Percentiles rank a stretch among this genome's conserved stretches.
Evolutionary conservation across 208 protist genomes (phyloP).

Genomic region (Crithidia brevicula): DNA sequence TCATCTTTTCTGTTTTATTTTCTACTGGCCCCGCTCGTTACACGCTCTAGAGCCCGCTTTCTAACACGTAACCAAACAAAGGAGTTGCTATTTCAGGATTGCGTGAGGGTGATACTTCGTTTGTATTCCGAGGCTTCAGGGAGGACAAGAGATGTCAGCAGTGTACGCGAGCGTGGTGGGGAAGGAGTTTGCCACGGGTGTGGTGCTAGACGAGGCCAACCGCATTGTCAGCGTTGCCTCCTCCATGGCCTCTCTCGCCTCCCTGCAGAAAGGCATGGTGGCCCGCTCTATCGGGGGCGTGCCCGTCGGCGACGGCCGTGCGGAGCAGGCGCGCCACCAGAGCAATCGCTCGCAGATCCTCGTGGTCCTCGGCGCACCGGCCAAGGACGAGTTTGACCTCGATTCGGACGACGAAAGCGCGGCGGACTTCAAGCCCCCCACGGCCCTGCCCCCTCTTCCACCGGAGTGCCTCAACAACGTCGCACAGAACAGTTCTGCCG

Average conservation of each 20-base stretch:
- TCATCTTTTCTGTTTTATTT: too few species aligned
- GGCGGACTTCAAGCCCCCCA: slow-evolving; percentile 55
- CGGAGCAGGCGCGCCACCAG: slow-evolving; percentile 61
- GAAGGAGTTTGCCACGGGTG: slow-evolving; percentile 58
- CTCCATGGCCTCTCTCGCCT: slow-evolving; percentile 40
- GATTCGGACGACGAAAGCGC: slow-evolving; percentile 73
- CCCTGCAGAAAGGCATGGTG: slow-evolving; percentile 61
- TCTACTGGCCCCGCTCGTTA: too few species aligned
- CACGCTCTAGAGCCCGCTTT: too few species aligned
- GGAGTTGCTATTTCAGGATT: too few species aligned
- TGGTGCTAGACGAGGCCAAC: slow-evolving; percentile 55
- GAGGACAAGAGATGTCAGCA: slow-evolving; percentile 36
- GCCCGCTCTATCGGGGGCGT: slow-evolving; percentile 82
- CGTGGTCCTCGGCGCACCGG: slow-evolving; percentile 43
- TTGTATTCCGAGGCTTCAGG: too few species aligned
- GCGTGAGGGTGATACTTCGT: too few species aligned
- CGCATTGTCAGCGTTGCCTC: slow-evolving; percentile 54
- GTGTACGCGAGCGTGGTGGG: slow-evolving; percentile 56
- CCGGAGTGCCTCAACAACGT: slow-evolving; percentile 47
- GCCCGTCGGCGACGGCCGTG: slow-evolving; percentile 45
- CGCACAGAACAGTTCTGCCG: slow-evolving; percentile 52
- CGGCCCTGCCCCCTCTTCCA: slow-evolving; percentile 37
- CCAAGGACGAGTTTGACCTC: slow-evolving; percentile 85
- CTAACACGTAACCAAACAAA: too few species aligned
- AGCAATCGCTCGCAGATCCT: slow-evolving; percentile 55